Percentiles rank a stretch among this genome's conserved stretches.
Conservation (phyloP, 2,329 filamentous ascomycete species). For the Pezicula carpinea region DNA sequence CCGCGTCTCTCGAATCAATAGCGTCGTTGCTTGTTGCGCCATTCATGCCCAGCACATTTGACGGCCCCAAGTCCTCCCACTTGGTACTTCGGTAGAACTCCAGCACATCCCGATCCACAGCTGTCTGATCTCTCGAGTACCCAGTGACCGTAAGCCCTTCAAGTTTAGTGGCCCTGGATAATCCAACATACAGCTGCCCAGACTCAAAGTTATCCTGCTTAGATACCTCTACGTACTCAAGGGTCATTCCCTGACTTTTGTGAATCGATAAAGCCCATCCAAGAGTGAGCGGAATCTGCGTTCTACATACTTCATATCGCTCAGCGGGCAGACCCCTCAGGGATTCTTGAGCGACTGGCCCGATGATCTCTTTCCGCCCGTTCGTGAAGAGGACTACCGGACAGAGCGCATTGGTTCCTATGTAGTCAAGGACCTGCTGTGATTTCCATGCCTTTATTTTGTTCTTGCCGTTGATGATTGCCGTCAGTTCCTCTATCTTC, state of each 20-base stretch:
- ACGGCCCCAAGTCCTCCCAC: slow-evolving; percentile 18
- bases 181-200: slow-evolving; percentile 23
- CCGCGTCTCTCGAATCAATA: too few relatives aligned
- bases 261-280: slow-evolving; percentile 97
- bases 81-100: slow-evolving; percentile 19
- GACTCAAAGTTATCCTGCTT: slow-evolving; percentile 21
- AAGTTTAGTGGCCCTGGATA: slow-evolving; percentile 19
- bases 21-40: too few relatives aligned
- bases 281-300: slow-evolving; percentile 71
- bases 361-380: slow-evolving; percentile 8
- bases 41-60: not conserved
- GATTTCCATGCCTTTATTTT: not conserved
- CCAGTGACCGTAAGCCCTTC: slow-evolving; percentile 23
- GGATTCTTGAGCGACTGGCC: slow-evolving; percentile 6
- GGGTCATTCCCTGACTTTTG: slow-evolving; percentile 90
- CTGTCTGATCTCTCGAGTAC: slow-evolving; percentile 10
- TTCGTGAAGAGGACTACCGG: slow-evolving; percentile 19
- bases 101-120: slow-evolving; percentile 19
- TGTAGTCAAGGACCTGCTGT: not conserved
- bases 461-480: not conserved
- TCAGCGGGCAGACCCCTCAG: slow-evolving; percentile 5
- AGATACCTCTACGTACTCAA: slow-evolving; percentile 22
- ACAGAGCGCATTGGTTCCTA: not conserved
- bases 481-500: not conserved
- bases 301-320: slow-evolving; percentile 19